These are phyloP conservation scores for Cucumis sativus DNA, from an alignment of 306 rosid genomes.

Conservation along the genomic window Cucumber_9930_V3 NC_026655.2:18611501-18612000, in stretches of 20 bases:
- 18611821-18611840: conserved; percentile 54
- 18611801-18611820: conserved; percentile 62
- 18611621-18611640: too few relatives aligned
- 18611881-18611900: conserved; percentile 50
- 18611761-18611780: conserved; percentile 31
- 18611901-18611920: conserved; percentile 57
- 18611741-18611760: conserved; percentile 48
- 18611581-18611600: conserved; percentile 72
- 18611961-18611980: conserved; percentile 64
- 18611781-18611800: conserved; percentile 47
- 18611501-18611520: conserved; percentile 67
- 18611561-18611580: conserved; percentile 73
- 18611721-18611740: conserved; percentile 79
- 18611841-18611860: conserved; percentile 31
- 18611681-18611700: conserved; percentile 39
- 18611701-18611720: conserved; percentile 57
- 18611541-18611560: conserved; percentile 39
- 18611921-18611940: conserved; percentile 24
- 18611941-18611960: conserved; percentile 77
- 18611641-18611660: too few relatives aligned
- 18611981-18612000: conserved; percentile 14
- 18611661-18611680: conserved; percentile 52
- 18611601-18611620: too few relatives aligned
- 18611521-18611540: conserved; percentile 21
- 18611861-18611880: conserved; percentile 36